These are phyloP conservation scores for Mallotus repandus DNA, from an alignment of 441 rosid species.

Conservation along the genomic window DNA sequence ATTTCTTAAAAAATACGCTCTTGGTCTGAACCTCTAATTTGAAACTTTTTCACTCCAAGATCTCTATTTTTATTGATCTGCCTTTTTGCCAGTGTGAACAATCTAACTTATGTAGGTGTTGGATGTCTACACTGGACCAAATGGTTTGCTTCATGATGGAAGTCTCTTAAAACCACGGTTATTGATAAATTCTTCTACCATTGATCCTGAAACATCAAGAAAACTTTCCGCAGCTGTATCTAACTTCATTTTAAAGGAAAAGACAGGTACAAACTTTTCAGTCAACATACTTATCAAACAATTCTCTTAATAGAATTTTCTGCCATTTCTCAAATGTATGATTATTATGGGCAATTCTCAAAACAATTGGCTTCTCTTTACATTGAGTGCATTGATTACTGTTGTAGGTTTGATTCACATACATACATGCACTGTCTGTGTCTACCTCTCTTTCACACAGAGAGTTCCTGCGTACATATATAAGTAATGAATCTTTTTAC, in stretches of 20 bases:
- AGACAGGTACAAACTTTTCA: conserved; percentile 44
- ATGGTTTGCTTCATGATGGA: conserved; percentile 70
- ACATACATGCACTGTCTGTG: not conserved
- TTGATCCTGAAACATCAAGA: conserved; percentile 85
- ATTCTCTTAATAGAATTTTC: conserved; percentile 15
- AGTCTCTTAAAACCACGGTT: conserved; percentile 55
- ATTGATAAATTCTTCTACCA: conserved; percentile 88
- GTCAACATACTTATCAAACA: conserved; percentile 11
- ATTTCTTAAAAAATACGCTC: not conserved
- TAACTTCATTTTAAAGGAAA: conserved; percentile 47
- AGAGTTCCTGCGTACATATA: not conserved
- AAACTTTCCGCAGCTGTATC: conserved; percentile 62
- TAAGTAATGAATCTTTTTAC: not conserved
- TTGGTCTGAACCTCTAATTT: not conserved
- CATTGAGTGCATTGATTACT: conserved; percentile 2
- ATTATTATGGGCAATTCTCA: not conserved
- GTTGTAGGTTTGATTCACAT: not conserved
- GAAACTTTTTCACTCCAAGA: not conserved
- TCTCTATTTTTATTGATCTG: conserved; percentile 15
- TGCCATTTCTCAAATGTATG: not conserved
- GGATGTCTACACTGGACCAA: conserved; percentile 75
- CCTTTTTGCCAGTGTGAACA: conserved; percentile 11
- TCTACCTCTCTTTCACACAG: not conserved
- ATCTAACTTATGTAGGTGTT: conserved; percentile 55
- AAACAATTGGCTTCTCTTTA: not conserved